Percentiles rank a stretch among this genome's conserved stretches.
These are phyloP conservation scores for Podila minutissima DNA, from an alignment of 192 early-diverging fungal genomes.

Conservation along the genomic window DNA sequence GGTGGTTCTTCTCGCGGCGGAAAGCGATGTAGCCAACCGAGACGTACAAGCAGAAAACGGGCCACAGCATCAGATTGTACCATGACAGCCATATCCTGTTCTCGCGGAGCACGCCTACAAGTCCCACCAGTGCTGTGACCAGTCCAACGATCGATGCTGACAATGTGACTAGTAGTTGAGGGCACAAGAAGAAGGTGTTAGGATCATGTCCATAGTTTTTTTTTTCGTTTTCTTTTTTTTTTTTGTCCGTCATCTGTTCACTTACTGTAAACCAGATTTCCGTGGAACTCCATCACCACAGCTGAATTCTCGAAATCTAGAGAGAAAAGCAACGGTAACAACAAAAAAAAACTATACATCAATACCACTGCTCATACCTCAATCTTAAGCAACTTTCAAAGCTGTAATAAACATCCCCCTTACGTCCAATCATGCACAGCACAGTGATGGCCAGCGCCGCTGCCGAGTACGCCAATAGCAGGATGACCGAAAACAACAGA, in stretches of 20 bases:
- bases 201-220: too few relatives aligned
- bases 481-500: constrained; percentile 10
- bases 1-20: constrained; percentile 36
- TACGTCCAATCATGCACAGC: constrained; percentile 22
- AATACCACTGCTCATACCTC: not conserved
- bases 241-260: not conserved
- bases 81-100: constrained; percentile 35
- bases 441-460: constrained; percentile 5
- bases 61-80: constrained; percentile 44
- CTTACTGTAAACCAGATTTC: constrained; percentile 36
- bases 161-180: constrained; percentile 30
- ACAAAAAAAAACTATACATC: not conserved
- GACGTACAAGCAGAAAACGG: constrained; percentile 41
- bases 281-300: constrained; percentile 37
- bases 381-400: not conserved
- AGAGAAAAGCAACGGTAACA: not conserved
- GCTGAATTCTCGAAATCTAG: constrained; percentile 15
- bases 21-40: constrained; percentile 52
- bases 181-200: not conserved
- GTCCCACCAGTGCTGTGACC: constrained; percentile 20
- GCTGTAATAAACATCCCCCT: not conserved
- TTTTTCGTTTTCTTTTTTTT: not conserved
- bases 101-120: constrained; percentile 38
- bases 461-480: constrained; percentile 7
- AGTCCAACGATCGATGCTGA: constrained; percentile 25